Conservation (phyloP, 108 stramenopile genomes). For the Cylindrotheca fusiformis region DNA sequence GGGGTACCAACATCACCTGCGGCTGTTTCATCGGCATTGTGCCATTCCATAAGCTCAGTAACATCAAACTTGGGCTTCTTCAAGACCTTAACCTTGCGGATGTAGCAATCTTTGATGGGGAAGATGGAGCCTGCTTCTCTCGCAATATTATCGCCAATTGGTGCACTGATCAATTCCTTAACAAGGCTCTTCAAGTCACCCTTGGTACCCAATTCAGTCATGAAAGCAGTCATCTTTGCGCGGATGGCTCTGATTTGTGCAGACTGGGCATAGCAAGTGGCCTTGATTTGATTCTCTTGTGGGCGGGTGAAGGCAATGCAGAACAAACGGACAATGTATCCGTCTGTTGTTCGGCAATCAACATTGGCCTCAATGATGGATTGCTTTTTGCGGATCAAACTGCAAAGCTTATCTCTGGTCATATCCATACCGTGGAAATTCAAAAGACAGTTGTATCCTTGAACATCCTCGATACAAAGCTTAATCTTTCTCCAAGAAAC, state of each 20-base stretch:
- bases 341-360: constrained; percentile 98
- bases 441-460: constrained; percentile 97
- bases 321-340: constrained; percentile 97
- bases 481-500: constrained; percentile 97
- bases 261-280: constrained; percentile 97
- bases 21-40: constrained; percentile 87
- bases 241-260: constrained; percentile 96
- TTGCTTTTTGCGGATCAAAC: constrained; percentile 99
- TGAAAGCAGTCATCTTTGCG: constrained; percentile 95
- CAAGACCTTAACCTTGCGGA: constrained; percentile 99
- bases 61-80: constrained; percentile 99
- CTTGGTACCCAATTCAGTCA: constrained; percentile 96
- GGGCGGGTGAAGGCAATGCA: constrained; percentile 99
- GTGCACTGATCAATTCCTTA: constrained; percentile 93
- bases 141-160: constrained; percentile 94
- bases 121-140: constrained; percentile 86
- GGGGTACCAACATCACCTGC: constrained; percentile 79
- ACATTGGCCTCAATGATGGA: constrained; percentile 98
- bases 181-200: constrained; percentile 98
- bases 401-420: constrained; percentile 99
- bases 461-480: constrained; percentile 98
- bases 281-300: constrained; percentile 93
- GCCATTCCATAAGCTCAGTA: constrained; percentile 99
- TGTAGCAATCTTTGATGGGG: constrained; percentile 98
- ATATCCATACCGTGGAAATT: constrained; percentile 99